A percentile compares a stretch with the other conserved stretches of the same genome.
Conservation (phyloP, 371 early-diverging fungal genomes). For the Funneliformis caledonium region DNA sequence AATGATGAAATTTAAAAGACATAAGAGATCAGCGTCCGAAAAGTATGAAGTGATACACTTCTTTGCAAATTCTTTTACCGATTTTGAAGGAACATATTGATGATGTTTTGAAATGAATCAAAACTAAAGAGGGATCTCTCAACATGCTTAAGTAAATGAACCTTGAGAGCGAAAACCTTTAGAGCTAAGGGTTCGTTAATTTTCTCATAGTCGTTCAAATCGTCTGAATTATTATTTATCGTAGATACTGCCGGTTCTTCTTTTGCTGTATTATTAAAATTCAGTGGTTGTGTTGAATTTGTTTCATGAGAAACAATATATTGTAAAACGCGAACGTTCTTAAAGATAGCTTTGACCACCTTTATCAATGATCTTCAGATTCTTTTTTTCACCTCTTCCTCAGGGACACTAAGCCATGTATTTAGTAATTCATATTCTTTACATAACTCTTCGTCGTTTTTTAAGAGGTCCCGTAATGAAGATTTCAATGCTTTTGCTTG, state of each 20-base stretch:
- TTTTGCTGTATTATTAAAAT: neutral
- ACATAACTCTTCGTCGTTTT: neutral
- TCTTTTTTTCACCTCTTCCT: neutral
- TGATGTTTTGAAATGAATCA: constrained; percentile 6
- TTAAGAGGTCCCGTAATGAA: neutral
- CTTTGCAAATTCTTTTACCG: neutral
- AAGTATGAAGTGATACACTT: neutral
- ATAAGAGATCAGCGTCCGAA: constrained; percentile 13
- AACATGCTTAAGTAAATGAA: constrained; percentile 19
- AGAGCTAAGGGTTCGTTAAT: too few species aligned
- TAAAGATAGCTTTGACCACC: neutral
- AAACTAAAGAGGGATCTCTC: constrained; percentile 3
- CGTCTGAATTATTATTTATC: neutral
- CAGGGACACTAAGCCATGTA: neutral
- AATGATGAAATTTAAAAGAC: constrained; percentile 9
- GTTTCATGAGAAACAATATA: neutral
- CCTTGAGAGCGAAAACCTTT: neutral
- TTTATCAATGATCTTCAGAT: neutral
- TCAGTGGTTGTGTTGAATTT: neutral
- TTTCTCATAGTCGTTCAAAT: neutral
- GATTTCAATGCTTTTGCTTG: neutral
- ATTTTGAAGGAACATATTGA: constrained; percentile 6
- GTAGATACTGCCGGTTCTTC: neutral
- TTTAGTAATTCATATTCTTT: constrained; percentile 11
- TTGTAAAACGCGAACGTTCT: neutral